phyloP scores from a whole-genome alignment of 129 eudicot species.

The Kitagawia praeruptora region DNA sequence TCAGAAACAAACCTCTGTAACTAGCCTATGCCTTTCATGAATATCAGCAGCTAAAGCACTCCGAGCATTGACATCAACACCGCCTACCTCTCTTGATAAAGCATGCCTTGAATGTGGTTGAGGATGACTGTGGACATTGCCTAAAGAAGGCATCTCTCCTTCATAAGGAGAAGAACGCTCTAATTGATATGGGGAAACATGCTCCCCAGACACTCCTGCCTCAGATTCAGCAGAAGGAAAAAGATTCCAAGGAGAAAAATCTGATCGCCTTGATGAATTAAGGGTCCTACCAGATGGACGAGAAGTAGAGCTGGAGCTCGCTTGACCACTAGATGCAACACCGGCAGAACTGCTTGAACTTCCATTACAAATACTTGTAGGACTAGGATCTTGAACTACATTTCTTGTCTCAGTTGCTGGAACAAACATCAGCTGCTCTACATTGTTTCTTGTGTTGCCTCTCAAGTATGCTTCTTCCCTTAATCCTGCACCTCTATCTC shows the following conservation, averaged over 20 bases:
- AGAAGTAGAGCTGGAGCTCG: slow-evolving; percentile 21
- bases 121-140: slow-evolving; percentile 30
- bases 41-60: slow-evolving; percentile 59
- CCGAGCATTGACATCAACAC: slow-evolving; percentile 41
- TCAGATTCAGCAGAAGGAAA: slow-evolving; percentile 52
- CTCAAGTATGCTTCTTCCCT: slow-evolving; percentile 30
- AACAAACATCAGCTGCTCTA: slow-evolving; percentile 26
- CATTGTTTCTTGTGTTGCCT: slow-evolving; percentile 37
- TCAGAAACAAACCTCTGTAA: slow-evolving; percentile 38
- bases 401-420: slow-evolving; percentile 39
- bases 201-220: slow-evolving; percentile 41
- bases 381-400: slow-evolving; percentile 45
- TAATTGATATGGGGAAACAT: slow-evolving; percentile 19
- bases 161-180: slow-evolving; percentile 42
- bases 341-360: slow-evolving; percentile 30
- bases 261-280: slow-evolving; percentile 33
- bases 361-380: slow-evolving; percentile 44
- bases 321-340: slow-evolving; percentile 34
- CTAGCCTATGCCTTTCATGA: slow-evolving; percentile 73
- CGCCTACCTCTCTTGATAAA: slow-evolving; percentile 42
- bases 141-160: slow-evolving; percentile 25
- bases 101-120: slow-evolving; percentile 35
- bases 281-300: slow-evolving; percentile 32
- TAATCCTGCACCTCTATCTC: slow-evolving; percentile 33
- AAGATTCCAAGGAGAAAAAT: slow-evolving; percentile 47